Evolutionary conservation across 2,329 filamentous ascomycete genomes (phyloP).

Genomic region (Fusarium foetens): DNA sequence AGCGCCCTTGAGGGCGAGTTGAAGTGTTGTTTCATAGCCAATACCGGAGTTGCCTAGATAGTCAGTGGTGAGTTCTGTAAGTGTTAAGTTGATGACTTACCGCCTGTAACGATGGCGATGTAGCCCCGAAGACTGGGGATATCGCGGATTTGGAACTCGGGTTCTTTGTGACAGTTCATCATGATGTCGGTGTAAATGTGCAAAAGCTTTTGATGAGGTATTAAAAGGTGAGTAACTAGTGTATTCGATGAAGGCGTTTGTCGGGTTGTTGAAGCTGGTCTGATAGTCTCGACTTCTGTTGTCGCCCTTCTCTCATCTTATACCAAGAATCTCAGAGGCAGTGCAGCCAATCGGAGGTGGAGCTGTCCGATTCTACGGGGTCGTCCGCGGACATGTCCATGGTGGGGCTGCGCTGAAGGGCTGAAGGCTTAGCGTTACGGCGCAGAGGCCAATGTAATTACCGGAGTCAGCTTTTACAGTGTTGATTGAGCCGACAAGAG

Average conservation of each 20-base stretch:
- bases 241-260: rapidly evolving
- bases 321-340: not conserved
- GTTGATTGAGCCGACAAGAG: not conserved
- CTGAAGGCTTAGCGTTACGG: not conserved
- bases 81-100: not conserved
- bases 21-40: conserved; percentile 37
- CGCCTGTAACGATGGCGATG: conserved; percentile 39
- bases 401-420: conserved; percentile 14
- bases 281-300: not conserved
- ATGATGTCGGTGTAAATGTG: not conserved
- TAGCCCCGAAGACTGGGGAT: conserved; percentile 36
- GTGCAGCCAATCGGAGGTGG: conserved; percentile 12
- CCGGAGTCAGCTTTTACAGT: not conserved
- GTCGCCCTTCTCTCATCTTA: conserved; percentile 6
- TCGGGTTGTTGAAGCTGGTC: not conserved
- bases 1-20: conserved; percentile 33
- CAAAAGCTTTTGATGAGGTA: rapidly evolving
- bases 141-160: conserved; percentile 29
- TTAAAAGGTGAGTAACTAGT: no score
- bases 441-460: not conserved
- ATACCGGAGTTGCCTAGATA: conserved; percentile 32
- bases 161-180: conserved; percentile 20
- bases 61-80: rapidly evolving
- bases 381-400: conserved; percentile 35
- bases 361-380: not conserved